These are phyloP conservation scores for Yarrowia porcina DNA, from an alignment of 805 yeast species.

Conservation along the genomic window DNA sequence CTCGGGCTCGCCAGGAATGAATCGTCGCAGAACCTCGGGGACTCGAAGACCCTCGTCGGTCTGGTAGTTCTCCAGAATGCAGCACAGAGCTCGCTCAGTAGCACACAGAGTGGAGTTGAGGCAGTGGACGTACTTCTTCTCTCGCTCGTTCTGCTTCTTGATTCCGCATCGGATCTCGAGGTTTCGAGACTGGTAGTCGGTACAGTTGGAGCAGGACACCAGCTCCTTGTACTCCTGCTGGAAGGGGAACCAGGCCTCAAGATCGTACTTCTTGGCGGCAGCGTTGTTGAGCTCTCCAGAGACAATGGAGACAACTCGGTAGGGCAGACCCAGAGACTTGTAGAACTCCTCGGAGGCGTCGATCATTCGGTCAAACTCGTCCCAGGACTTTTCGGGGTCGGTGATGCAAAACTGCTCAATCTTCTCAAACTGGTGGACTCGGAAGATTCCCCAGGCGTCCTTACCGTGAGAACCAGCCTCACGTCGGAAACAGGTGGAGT, in stretches of 20 bases:
- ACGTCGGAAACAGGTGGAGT: slow-evolving; percentile 97
- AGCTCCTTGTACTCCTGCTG: slow-evolving; percentile 97
- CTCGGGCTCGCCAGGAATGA: slow-evolving; percentile 98
- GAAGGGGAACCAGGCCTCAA: slow-evolving; percentile 99
- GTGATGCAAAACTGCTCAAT: slow-evolving; percentile 94
- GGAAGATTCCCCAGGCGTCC: slow-evolving; percentile 99
- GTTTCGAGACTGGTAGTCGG: slow-evolving; percentile 98
- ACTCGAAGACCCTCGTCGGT: slow-evolving; percentile 90
- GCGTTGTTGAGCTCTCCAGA: slow-evolving; percentile 98
- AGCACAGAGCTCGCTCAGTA: slow-evolving; percentile 96
- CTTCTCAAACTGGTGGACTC: slow-evolving; percentile 98
- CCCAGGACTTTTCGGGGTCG: slow-evolving; percentile 98
- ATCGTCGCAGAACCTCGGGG: slow-evolving; percentile 93
- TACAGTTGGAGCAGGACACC: slow-evolving; percentile 98
- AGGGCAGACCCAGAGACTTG: slow-evolving; percentile 86
- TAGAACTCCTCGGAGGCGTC: slow-evolving; percentile 87
- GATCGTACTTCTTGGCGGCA: slow-evolving; percentile 97
- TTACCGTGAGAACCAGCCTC: slow-evolving; percentile 99
- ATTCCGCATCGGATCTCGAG: slow-evolving; percentile 98
- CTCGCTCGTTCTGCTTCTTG: slow-evolving; percentile 89
- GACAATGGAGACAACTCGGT: slow-evolving; percentile 96
- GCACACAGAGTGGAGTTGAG: slow-evolving; percentile 96
- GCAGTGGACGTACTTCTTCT: slow-evolving; percentile 97
- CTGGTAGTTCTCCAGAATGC: slow-evolving; percentile 96
- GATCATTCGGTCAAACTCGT: slow-evolving; percentile 95